phyloP scores from a whole-genome alignment of 169 alveolate genomes.

The Sarcocystis neurona region DNA sequence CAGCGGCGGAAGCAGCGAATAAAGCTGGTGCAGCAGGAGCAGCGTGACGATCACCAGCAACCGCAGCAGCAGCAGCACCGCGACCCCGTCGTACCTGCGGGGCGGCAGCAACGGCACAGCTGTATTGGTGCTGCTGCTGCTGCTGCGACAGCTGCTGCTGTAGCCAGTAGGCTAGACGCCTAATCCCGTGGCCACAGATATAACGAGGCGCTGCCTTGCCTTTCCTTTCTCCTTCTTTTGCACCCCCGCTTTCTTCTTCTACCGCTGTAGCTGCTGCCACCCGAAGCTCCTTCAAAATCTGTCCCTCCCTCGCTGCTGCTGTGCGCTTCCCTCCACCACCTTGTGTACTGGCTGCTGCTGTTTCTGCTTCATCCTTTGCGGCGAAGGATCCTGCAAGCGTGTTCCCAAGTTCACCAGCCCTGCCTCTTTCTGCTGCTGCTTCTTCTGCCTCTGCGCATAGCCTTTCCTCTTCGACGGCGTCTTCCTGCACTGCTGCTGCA shows the following conservation, averaged over 20 bases:
- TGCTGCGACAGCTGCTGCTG: slow-evolving; percentile 48
- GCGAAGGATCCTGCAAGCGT: no score
- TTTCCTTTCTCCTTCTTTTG: slow-evolving; percentile 21
- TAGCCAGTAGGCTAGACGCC: slow-evolving; percentile 46
- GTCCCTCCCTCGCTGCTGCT: background rate
- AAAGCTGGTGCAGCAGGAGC: background rate
- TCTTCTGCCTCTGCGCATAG: no score
- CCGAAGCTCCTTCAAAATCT: background rate
- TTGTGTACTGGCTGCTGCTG: no score
- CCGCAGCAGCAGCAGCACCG: background rate
- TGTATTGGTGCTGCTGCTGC: slow-evolving; percentile 48
- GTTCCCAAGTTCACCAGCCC: no score
- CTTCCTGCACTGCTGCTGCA: background rate
- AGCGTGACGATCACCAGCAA: background rate
- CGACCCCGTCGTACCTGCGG: no score
- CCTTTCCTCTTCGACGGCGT: background rate
- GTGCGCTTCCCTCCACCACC: no score
- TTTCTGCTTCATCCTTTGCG: no score
- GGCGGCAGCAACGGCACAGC: no score
- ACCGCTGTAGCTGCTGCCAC: background rate
- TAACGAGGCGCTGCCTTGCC: slow-evolving; percentile 26
- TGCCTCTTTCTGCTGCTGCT: no score
- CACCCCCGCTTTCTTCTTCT: slow-evolving; percentile 5
- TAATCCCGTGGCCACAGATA: slow-evolving; percentile 45
- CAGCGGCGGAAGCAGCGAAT: background rate